Conservation (phyloP, 208 protist genomes). For the Leishmania amazonensis region DNA sequence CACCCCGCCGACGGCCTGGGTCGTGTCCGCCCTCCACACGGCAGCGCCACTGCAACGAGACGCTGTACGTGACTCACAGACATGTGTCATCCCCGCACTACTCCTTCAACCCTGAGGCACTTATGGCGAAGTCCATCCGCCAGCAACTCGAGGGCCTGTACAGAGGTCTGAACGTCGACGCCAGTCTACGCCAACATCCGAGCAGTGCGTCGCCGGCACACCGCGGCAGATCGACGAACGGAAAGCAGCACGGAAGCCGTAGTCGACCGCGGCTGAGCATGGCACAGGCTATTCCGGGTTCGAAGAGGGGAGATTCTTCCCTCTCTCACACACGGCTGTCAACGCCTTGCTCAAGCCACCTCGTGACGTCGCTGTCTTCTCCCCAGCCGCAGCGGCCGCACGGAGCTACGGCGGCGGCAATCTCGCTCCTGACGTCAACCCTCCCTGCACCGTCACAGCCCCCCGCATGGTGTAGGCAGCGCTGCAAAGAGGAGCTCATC, state of each 20-base stretch:
- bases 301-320: not conserved
- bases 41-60: not conserved
- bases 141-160: conserved; percentile 17
- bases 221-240: not conserved
- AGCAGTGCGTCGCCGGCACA: not conserved
- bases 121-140: conserved; percentile 17
- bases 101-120: conserved; percentile 14
- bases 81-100: conserved; percentile 4
- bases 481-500: conserved; percentile 22
- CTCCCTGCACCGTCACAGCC: not conserved
- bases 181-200: not conserved
- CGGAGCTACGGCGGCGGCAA: not conserved
- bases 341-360: not conserved
- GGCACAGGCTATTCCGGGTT: not conserved
- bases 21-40: not conserved
- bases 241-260: not conserved
- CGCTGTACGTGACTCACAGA: not conserved
- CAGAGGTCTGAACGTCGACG: conserved; percentile 3
- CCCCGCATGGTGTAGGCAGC: conserved; percentile 5
- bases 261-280: not conserved
- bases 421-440: not conserved
- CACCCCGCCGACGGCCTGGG: not conserved
- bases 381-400: not conserved
- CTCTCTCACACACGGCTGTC: not conserved
- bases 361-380: not conserved